Conservation (phyloP, 495 filamentous ascomycete genomes). For the Pyrenula massariospora region DNA sequence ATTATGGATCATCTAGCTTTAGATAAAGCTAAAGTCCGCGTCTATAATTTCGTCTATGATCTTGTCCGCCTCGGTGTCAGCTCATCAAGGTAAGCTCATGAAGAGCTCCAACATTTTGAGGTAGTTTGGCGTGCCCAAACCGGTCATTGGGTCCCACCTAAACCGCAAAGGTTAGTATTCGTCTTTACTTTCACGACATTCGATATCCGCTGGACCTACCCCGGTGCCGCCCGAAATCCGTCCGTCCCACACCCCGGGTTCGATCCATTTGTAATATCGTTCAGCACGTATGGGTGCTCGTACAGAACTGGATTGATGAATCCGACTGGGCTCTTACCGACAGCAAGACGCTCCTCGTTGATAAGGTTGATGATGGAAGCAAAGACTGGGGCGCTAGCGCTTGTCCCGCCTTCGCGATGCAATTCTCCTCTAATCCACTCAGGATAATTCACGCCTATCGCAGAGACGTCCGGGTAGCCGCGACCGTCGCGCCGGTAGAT, state of each 20-base stretch:
- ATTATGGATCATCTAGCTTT: no score
- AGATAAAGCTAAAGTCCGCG: no score
- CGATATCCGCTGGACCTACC: no score
- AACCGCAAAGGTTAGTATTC: no score
- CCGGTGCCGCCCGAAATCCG: constrained; percentile 39
- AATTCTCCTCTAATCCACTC: constrained; percentile 28
- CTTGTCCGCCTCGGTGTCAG: no score
- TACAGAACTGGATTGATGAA: constrained; percentile 55
- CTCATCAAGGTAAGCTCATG: no score
- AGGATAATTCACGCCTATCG: constrained; percentile 45
- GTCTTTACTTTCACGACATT: no score
- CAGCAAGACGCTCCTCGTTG: constrained; percentile 48
- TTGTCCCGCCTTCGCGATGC: constrained; percentile 38
- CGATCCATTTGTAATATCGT: constrained; percentile 47
- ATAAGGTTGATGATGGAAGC: constrained; percentile 47
- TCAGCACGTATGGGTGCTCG: constrained; percentile 44
- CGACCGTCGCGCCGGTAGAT: constrained; percentile 50
- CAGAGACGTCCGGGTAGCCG: constrained; percentile 52
- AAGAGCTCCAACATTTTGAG: no score
- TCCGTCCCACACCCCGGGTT: constrained; percentile 46
- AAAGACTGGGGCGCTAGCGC: constrained; percentile 44
- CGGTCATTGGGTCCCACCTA: no score
- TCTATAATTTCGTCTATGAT: no score
- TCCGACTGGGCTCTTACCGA: constrained; percentile 44
- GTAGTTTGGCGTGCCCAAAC: no score